A percentile compares a stretch with the other conserved stretches of the same genome.
phyloP scores from a whole-genome alignment of 805 yeast genomes.

The Spathaspora hagerdaliae region DNA sequence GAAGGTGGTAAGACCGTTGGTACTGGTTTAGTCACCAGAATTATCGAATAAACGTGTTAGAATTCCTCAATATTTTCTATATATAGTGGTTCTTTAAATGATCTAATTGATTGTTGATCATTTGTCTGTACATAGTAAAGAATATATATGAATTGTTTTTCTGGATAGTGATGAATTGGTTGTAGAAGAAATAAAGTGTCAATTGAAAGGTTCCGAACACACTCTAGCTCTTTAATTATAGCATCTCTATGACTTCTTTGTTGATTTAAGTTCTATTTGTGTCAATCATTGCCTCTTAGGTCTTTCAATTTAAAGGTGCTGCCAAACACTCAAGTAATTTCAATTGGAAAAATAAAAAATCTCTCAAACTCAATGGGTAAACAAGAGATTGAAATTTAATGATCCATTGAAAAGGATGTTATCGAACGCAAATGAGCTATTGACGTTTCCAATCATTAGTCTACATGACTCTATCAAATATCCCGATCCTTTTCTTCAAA shows the following conservation, averaged over 20 bases:
- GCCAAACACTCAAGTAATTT: no score
- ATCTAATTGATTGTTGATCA: neutral
- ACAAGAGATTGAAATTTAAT: no score
- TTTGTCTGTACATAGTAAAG: neutral
- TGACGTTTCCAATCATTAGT: conserved; percentile 31
- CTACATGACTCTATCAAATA: conserved; percentile 20
- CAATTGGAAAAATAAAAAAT: no score
- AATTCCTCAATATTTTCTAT: neutral
- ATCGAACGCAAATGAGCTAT: conserved; percentile 2
- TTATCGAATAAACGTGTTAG: conserved; percentile 50
- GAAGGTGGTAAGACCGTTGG: conserved; percentile 99
- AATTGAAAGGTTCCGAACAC: no score
- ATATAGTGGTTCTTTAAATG: neutral
- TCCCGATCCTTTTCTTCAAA: conserved; percentile 12
- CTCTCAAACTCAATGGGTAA: no score
- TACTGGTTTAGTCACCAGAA: conserved; percentile 95
- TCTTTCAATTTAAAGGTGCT: no score
- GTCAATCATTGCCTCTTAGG: no score
- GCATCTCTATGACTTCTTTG: no score
- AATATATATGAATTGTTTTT: neutral
- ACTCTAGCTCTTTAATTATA: no score
- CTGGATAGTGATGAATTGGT: neutral
- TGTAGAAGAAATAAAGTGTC: neutral
- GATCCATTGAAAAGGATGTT: neutral
- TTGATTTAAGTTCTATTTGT: no score